Conservation (phyloP, 306 rosid species). For the Inga leiocalycina region DNA sequence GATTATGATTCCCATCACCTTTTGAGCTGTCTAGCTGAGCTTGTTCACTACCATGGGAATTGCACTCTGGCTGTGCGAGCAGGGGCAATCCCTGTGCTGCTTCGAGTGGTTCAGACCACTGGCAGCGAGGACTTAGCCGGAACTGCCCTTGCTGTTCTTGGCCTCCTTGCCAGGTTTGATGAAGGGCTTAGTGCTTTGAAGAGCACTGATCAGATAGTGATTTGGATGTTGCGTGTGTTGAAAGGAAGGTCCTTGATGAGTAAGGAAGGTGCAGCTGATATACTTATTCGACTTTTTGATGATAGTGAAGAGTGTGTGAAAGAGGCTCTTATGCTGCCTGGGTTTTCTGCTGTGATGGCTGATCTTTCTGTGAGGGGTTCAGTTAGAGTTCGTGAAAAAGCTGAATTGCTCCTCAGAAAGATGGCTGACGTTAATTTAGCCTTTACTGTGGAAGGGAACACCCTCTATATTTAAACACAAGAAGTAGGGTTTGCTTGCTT, state of each 20-base stretch:
- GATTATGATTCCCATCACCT: slow-evolving; percentile 53
- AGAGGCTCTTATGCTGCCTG: slow-evolving; percentile 57
- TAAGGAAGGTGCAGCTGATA: slow-evolving; percentile 80
- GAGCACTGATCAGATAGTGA: slow-evolving; percentile 43
- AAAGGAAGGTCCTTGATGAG: slow-evolving; percentile 72
- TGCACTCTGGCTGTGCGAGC: slow-evolving; percentile 74
- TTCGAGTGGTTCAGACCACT: slow-evolving; percentile 46
- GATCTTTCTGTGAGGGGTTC: slow-evolving; percentile 89
- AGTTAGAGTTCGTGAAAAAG: slow-evolving; percentile 58
- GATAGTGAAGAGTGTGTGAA: slow-evolving; percentile 59
- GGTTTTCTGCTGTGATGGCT: slow-evolving; percentile 53
- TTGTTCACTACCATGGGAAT: slow-evolving; percentile 80
- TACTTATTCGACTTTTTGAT: slow-evolving; percentile 69
- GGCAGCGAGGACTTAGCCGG: slow-evolving; percentile 57
- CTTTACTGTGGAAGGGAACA: slow-evolving; percentile 31
- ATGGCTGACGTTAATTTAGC: slow-evolving; percentile 46
- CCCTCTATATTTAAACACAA: slow-evolving; percentile 23
- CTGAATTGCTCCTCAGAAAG: slow-evolving; percentile 66
- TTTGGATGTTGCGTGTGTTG: slow-evolving; percentile 56
- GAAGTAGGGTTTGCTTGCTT: neutral
- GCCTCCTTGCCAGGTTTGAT: slow-evolving; percentile 69
- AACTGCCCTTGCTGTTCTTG: slow-evolving; percentile 58
- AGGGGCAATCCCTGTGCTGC: slow-evolving; percentile 53
- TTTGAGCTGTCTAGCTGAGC: slow-evolving; percentile 72
- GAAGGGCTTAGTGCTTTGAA: slow-evolving; percentile 73